Evolutionary conservation across 306 rosid genomes (phyloP), one percentile per base, ranked within the genome.

Genomic region (Pyrus communis): DNA sequence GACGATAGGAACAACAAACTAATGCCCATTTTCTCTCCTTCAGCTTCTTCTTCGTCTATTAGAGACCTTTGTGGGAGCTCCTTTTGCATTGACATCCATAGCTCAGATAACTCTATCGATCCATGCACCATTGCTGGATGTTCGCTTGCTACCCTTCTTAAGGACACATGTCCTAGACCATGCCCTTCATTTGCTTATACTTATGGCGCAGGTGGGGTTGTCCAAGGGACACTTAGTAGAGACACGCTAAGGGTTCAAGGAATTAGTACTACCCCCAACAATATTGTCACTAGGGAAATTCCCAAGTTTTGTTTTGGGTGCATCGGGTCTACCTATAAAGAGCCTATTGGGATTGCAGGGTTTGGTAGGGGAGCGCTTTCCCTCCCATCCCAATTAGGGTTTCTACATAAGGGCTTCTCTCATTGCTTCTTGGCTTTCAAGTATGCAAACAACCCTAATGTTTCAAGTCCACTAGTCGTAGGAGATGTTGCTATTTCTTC

Each of bases 331-430:
- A 72, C 77, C 38, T 84, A 77, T 71, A 75, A 65, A 71, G 91
- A 87, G 77, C 91, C 91, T 30, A 80, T 84, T 62, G 91, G 91
- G 43, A 84, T 87, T 54, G 91, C 78, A 45, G 91, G 91, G 61
- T 87, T 87, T 75, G 91, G 91, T 31, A 85, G 87, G 73, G 88
- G 91, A 9, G 0, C 63, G 2, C 88, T 87, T 33, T 87, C 91
- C 51, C 77, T 84, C 58, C 88, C 88, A 80, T 87, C 85, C 9
- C 91, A 87, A 33, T 28, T 87, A 71, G 91, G 91, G 68, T 80
- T 82, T 31, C 79, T 54, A 18, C 82, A 75, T 9, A 87, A 82
- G 69, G 88, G 91, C 1, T 87, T 84, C 80, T 87, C 91, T 21
- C 85, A 87, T 52, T 87, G 88, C 4, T 87, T 87, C 76, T 85